These are phyloP conservation scores for Plasmodium gallinaceum DNA, from an alignment of 169 alveolate genomes.

Conservation along the genomic window DNA sequence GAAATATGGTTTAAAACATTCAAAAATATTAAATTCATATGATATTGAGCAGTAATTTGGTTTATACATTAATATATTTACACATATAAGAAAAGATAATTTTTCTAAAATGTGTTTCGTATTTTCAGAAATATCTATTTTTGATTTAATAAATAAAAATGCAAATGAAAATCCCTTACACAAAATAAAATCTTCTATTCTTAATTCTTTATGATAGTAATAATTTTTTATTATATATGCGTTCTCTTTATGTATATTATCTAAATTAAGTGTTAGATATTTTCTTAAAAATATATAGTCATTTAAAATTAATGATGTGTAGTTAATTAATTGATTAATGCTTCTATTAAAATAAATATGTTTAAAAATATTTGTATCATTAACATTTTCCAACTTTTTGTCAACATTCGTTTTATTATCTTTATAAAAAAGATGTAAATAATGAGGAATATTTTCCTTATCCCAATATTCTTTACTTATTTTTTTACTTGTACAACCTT, in stretches of 20 bases:
- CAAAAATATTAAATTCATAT: conserved; percentile 22
- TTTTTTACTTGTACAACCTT: conserved; percentile 17
- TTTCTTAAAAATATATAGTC: conserved; percentile 55
- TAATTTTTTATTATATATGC: conserved; percentile 27
- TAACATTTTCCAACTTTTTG: conserved; percentile 29
- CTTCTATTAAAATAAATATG: conserved; percentile 59
- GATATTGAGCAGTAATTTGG: conserved; percentile 38
- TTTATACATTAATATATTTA: conserved; percentile 59
- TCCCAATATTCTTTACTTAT: background rate
- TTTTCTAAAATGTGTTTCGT: conserved; percentile 45
- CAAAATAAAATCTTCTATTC: conserved; percentile 55
- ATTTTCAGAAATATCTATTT: conserved; percentile 21
- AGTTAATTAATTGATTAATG: conserved; percentile 55
- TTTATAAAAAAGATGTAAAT: conserved; percentile 59
- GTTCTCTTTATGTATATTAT: background rate
- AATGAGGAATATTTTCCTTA: conserved; percentile 18
- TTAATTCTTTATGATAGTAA: conserved; percentile 65
- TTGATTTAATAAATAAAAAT: conserved; percentile 32
- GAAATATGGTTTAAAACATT: conserved; percentile 12
- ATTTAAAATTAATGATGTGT: conserved; percentile 74
- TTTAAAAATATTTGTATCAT: conserved; percentile 39
- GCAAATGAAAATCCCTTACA: conserved; percentile 73
- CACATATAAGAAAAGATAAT: conserved; percentile 56
- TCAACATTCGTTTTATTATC: conserved; percentile 28
- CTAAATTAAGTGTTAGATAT: conserved; percentile 33